Conservation (phyloP, 257 asterid genomes). For the Perilla frutescens region DNA sequence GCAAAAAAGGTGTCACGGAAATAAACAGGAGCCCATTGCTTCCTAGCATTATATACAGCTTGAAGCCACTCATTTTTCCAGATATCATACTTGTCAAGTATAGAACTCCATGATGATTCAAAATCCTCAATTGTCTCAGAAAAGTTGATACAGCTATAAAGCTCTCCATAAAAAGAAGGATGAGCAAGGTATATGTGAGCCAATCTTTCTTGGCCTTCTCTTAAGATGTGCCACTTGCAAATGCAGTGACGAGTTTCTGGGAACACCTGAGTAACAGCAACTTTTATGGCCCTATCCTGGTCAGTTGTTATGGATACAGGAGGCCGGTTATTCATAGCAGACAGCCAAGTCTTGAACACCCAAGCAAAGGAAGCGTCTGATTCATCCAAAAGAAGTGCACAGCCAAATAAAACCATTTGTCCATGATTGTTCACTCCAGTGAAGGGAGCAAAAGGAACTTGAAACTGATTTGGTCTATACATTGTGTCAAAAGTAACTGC, state of each 20-base stretch:
- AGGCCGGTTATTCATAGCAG: conserved; percentile 68
- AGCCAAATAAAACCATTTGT: conserved; percentile 74
- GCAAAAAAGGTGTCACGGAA: conserved; percentile 78
- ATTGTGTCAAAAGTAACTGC: conserved; percentile 78
- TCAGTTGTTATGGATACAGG: conserved; percentile 80
- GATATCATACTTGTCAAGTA: conserved; percentile 65
- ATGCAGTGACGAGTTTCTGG: conserved; percentile 83
- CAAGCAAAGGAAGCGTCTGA: conserved; percentile 78
- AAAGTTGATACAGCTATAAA: conserved; percentile 75
- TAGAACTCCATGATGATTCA: conserved; percentile 72
- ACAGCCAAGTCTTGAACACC: conserved; percentile 76
- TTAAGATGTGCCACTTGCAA: conserved; percentile 82
- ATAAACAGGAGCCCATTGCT: conserved; percentile 90
- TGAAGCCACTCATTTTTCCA: conserved; percentile 77
- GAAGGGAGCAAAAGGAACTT: conserved; percentile 86
- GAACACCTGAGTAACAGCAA: conserved; percentile 68
- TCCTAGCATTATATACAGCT: conserved; percentile 80
- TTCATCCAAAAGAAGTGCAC: conserved; percentile 81
- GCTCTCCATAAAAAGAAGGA: conserved; percentile 71
- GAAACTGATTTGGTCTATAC: conserved; percentile 82
- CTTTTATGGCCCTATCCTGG: conserved; percentile 84
- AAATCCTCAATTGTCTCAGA: conserved; percentile 78
- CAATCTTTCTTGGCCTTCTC: conserved; percentile 90
- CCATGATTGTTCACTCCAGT: conserved; percentile 87
- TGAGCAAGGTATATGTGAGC: conserved; percentile 68